Base-by-base conservation (phyloP, 495 filamentous ascomycete species). In the Massariosphaeria phaeospora region DNA sequence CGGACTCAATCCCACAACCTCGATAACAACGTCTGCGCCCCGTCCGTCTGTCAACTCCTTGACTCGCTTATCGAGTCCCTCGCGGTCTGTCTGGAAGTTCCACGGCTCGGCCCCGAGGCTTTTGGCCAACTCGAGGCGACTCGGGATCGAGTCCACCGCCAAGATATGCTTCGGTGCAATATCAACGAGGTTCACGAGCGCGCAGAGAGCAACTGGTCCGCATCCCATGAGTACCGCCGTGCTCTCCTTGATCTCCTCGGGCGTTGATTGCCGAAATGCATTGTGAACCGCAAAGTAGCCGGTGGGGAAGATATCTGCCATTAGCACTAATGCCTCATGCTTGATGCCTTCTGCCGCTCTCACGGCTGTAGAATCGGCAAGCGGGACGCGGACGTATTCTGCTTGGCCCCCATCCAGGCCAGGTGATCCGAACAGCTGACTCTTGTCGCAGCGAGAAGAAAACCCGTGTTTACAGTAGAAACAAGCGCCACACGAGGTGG, bases 251-350 rank as follows among this genome's bases (percentile, higher is more conserved):
- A 86, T 79, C 49, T 85, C 76, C 60, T 80, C 75, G 0, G 75
- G 65, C 2, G 76, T 79, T 40, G 88, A 75, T 48, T 80, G 72
- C 30, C 77, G 80, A 71, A 96, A 89, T 5, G 83, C 91, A 66
- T 89, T 95, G 34, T 72, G 69, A n/a, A 88, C 89, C 12, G 86
- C 93, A 62, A 93, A 96, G 70, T 80, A 96, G 10, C 91, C 93
- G 1, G 89, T 96, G 1, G 87, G 84, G 62, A 77, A 79, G 59
- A 91, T 91, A 65, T 91, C 87, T 4, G 87, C 88, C 86, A 91
- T 91, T 11, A 97, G 77, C n/a, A 96, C 83, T 42, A 96, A 73
- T 24, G 79, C 81, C 52, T 87, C 81, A 57, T 91, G 85, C 17
- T 84, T 77, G 41, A 96, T 85, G 21, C 78, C 85, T 26, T 80